phyloP scores from a whole-genome alignment of 208 protist species.

The Trypanosoma boissoni region DNA sequence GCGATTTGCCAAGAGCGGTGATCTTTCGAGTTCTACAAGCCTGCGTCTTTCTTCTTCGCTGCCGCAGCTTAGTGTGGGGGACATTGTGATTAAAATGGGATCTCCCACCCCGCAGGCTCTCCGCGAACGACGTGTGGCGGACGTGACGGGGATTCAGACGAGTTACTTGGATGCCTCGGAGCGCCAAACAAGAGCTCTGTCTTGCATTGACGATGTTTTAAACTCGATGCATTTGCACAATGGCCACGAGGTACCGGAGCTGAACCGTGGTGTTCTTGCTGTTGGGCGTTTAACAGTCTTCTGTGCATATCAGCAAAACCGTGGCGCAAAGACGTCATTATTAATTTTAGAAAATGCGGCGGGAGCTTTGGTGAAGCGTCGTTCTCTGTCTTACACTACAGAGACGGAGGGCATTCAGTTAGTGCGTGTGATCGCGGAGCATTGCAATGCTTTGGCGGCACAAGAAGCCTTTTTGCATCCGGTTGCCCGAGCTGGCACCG shows the following conservation, averaged over 20 bases:
- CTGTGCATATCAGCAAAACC: constrained; percentile 33
- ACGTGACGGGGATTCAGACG: constrained; percentile 69
- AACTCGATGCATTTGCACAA: constrained; percentile 83
- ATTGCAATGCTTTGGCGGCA: constrained; percentile 12
- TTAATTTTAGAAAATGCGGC: constrained; percentile 44
- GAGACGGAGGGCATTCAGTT: constrained; percentile 58
- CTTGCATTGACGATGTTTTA: constrained; percentile 50
- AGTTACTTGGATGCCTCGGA: constrained; percentile 60
- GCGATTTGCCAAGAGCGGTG: constrained; percentile 29
- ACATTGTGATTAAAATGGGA: constrained; percentile 33
- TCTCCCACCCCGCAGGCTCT: constrained; percentile 40
- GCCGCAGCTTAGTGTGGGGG: constrained; percentile 11
- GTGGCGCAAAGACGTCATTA: not conserved
- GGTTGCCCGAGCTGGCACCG: constrained; percentile 34
- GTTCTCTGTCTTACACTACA: constrained; percentile 38
- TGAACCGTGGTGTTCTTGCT: constrained; percentile 57
- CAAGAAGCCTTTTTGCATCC: constrained; percentile 25
- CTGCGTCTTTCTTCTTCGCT: constrained; percentile 1
- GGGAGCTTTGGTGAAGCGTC: constrained; percentile 29
- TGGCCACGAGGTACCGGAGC: constrained; percentile 69
- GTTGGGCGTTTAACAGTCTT: constrained; percentile 44
- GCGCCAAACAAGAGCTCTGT: constrained; percentile 24
- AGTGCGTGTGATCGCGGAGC: constrained; percentile 51
- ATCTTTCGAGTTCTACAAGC: constrained; percentile 3
- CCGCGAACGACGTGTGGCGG: constrained; percentile 46